phyloP scores from a whole-genome alignment of 148 eudicot genomes.

The Rheum nobile region DNA sequence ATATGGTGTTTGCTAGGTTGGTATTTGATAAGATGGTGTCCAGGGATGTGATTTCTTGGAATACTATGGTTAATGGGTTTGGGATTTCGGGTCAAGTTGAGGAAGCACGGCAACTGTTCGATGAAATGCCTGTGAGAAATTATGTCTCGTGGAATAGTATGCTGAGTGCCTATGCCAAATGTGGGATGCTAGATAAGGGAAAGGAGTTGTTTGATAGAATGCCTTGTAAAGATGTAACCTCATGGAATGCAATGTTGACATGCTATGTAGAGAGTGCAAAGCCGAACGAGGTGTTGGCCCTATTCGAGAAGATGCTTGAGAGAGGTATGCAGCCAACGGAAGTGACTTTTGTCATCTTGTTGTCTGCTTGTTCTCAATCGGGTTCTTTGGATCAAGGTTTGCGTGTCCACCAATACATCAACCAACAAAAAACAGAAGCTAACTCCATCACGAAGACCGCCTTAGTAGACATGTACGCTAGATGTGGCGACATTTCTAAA shows the following conservation, averaged over 20 bases:
- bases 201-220: slow-evolving; percentile 36
- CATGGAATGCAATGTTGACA: slow-evolving; percentile 80
- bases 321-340: slow-evolving; percentile 31
- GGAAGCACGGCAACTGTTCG: slow-evolving; percentile 22
- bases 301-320: slow-evolving; percentile 46
- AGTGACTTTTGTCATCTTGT: slow-evolving; percentile 74
- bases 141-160: slow-evolving; percentile 20
- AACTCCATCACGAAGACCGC: slow-evolving; percentile 80
- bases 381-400: slow-evolving; percentile 59
- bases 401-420: slow-evolving; percentile 17
- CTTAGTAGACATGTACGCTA: slow-evolving; percentile 54
- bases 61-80: slow-evolving; percentile 25
- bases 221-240: slow-evolving; percentile 31
- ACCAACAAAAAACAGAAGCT: slow-evolving; percentile 25
- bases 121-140: slow-evolving; percentile 29
- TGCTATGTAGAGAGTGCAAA: slow-evolving; percentile 73
- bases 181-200: slow-evolving; percentile 57
- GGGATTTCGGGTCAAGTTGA: slow-evolving; percentile 16
- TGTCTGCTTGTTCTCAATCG: slow-evolving; percentile 55
- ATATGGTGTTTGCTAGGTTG: slow-evolving; percentile 21
- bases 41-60: slow-evolving; percentile 24
- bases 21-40: slow-evolving; percentile 19
- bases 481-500: slow-evolving; percentile 60
- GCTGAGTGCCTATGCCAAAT: slow-evolving; percentile 75
- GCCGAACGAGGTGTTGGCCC: slow-evolving; percentile 47